Evolutionary conservation across 306 rosid species (phyloP).

Genomic region (Dryas drummondii): DNA sequence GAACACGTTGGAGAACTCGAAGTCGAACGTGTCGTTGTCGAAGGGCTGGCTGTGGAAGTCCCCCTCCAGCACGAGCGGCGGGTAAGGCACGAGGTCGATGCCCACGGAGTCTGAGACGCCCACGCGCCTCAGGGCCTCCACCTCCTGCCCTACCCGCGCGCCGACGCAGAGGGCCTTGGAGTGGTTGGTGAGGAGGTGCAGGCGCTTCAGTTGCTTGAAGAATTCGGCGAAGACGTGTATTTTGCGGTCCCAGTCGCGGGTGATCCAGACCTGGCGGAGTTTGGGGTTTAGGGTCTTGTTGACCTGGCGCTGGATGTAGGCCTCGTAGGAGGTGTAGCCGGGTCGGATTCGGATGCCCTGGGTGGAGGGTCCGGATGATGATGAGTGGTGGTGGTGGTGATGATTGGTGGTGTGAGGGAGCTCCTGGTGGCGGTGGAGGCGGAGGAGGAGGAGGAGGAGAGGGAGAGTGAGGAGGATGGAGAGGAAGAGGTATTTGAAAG

Average conservation of each 20-base stretch:
- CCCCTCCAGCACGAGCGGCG: conserved; percentile 72
- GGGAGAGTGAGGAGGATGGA: conserved; percentile 66
- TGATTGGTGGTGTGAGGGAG: not conserved
- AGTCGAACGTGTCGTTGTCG: conserved; percentile 53
- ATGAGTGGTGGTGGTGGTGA: not conserved
- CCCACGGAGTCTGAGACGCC: conserved; percentile 73
- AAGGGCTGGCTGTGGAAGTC: conserved; percentile 88
- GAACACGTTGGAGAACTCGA: conserved; percentile 92
- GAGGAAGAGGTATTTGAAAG: conserved; percentile 47
- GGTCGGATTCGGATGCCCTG: conserved; percentile 66
- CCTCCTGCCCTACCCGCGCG: conserved; percentile 90
- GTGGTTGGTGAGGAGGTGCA: conserved; percentile 37
- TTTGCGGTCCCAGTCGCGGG: conserved; percentile 92
- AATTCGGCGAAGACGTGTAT: conserved; percentile 59
- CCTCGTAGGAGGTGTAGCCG: conserved; percentile 75
- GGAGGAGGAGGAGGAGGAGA: conserved; percentile 42
- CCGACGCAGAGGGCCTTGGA: conserved; percentile 75
- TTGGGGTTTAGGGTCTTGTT: conserved; percentile 85
- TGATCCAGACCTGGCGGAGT: conserved; percentile 80
- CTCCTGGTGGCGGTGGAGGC: conserved; percentile 16
- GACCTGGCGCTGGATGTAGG: conserved; percentile 76
- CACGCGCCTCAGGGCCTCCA: conserved; percentile 65
- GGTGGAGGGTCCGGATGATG: not conserved
- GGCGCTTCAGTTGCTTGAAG: conserved; percentile 41
- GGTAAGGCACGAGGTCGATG: conserved; percentile 79